Percentiles rank a stretch among this genome's conserved stretches.
These are phyloP conservation scores for Cochlearia excelsa DNA, from an alignment of 345 rosid species.

Conservation along the genomic window DNA sequence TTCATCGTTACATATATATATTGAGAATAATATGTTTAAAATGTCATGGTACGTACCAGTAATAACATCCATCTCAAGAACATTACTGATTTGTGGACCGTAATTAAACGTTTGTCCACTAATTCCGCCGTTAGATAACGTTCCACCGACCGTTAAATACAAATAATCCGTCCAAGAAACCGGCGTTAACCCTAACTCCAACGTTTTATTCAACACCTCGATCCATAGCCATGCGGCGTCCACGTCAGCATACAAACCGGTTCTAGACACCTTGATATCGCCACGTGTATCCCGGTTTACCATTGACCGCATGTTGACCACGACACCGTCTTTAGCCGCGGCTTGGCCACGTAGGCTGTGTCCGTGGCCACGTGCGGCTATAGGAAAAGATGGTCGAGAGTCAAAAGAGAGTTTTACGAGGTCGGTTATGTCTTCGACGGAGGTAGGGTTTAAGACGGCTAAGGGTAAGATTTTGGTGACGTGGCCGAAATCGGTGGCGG, in stretches of 20 bases:
- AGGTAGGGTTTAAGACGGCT: slow-evolving; percentile 69
- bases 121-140: slow-evolving; percentile 88
- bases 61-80: slow-evolving; percentile 74
- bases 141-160: slow-evolving; percentile 87
- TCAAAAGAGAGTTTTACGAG: slow-evolving; percentile 44
- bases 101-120: slow-evolving; percentile 80
- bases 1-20: neutral
- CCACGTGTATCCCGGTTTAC: slow-evolving; percentile 23
- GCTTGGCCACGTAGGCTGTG: slow-evolving; percentile 81
- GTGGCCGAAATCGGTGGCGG: slow-evolving; percentile 68
- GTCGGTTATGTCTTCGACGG: slow-evolving; percentile 47
- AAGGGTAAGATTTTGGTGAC: slow-evolving; percentile 44
- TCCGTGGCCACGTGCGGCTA: slow-evolving; percentile 83
- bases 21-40: slow-evolving; percentile 3
- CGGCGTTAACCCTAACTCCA: slow-evolving; percentile 69
- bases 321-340: slow-evolving; percentile 64
- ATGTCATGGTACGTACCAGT: slow-evolving; percentile 55
- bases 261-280: slow-evolving; percentile 33
- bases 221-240: slow-evolving; percentile 74
- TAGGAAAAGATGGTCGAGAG: slow-evolving; percentile 30
- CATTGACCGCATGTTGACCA: slow-evolving; percentile 63
- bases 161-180: slow-evolving; percentile 88
- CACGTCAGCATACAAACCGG: slow-evolving; percentile 54
- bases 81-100: slow-evolving; percentile 94
- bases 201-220: slow-evolving; percentile 59